A percentile compares a stretch with the other conserved stretches of the same genome.
phyloP scores from a whole-genome alignment of 2,329 filamentous ascomycete species.

The Penicillium corylophilum region DNA sequence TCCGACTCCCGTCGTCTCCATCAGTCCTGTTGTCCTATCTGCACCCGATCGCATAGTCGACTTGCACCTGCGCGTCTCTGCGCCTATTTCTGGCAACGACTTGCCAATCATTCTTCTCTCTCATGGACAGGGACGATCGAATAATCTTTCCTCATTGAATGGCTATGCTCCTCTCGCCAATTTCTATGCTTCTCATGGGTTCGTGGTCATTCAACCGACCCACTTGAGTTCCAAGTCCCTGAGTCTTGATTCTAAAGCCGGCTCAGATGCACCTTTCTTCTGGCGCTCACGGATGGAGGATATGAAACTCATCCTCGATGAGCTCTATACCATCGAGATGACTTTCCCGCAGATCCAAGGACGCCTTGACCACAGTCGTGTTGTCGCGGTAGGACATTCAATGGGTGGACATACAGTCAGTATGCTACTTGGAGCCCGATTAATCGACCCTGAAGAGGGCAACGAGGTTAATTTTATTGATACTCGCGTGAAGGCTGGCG shows the following conservation, averaged over 20 bases:
- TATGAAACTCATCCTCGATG: slow-evolving; percentile 40
- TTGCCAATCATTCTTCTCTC: slow-evolving; percentile 45
- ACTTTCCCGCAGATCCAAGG: slow-evolving; percentile 34
- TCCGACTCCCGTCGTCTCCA: slow-evolving; percentile 31
- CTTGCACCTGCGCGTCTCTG: slow-evolving; percentile 39
- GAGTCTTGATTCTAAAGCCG: slow-evolving; percentile 13
- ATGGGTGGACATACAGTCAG: slow-evolving; percentile 37
- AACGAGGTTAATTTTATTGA: slow-evolving; percentile 24
- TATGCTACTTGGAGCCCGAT: slow-evolving; percentile 38
- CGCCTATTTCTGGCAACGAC: slow-evolving; percentile 30
- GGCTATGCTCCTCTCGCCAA: slow-evolving; percentile 45
- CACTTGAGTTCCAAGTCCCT: slow-evolving; percentile 41
- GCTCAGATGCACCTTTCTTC: slow-evolving; percentile 25
- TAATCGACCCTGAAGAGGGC: slow-evolving; percentile 33
- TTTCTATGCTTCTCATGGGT: slow-evolving; percentile 46
- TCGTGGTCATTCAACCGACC: slow-evolving; percentile 47
- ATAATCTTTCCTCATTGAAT: slow-evolving; percentile 39
- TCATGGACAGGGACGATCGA: slow-evolving; percentile 34
- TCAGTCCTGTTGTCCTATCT: slow-evolving; percentile 8
- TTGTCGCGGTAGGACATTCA: slow-evolving; percentile 45
- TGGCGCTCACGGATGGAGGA: slow-evolving; percentile 38
- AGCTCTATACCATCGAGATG: slow-evolving; percentile 38
- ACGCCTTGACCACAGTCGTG: slow-evolving; percentile 33
- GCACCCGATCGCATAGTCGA: slow-evolving; percentile 25
- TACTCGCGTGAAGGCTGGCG: slow-evolving; percentile 39